A percentile compares a stretch with the other conserved stretches of the same genome.
phyloP scores from a whole-genome alignment of 164 flowering plant genomes.

The Platanus orientalis region DNA sequence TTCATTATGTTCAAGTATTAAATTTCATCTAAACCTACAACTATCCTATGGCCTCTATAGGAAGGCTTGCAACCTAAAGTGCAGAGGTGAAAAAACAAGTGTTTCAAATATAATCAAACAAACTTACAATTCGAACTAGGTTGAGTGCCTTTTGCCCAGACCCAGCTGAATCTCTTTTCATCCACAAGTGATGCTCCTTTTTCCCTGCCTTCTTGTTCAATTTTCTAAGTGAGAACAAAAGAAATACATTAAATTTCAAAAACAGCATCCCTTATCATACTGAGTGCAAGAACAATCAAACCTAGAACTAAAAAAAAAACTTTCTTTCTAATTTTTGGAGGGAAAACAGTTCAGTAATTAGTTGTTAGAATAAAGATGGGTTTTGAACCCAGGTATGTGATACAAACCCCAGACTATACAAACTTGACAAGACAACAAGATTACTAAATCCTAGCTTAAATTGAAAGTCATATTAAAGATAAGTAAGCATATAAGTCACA shows the following conservation, averaged over 20 bases:
- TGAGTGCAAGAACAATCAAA: no score
- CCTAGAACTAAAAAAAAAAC: no score
- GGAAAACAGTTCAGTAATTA: no score
- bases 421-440: conserved; percentile 1
- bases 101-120: neutral
- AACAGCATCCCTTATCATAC: no score
- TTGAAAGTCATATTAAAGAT: neutral
- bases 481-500: neutral
- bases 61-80: neutral
- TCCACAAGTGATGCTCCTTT: conserved; percentile 81
- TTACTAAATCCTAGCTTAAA: neutral
- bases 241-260: no score
- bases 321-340: no score
- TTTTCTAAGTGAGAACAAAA: conserved; percentile 19
- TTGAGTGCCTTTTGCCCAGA: conserved; percentile 85
- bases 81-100: neutral
- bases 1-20: no score
- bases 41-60: neutral
- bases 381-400: no score
- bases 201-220: conserved; percentile 25
- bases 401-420: no score
- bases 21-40: neutral
- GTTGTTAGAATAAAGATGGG: no score
- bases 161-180: conserved; percentile 73
- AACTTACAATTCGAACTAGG: conserved; percentile 67